Base-by-base conservation (phyloP, 306 rosid genomes). In the Albizia julibrissin region DNA sequence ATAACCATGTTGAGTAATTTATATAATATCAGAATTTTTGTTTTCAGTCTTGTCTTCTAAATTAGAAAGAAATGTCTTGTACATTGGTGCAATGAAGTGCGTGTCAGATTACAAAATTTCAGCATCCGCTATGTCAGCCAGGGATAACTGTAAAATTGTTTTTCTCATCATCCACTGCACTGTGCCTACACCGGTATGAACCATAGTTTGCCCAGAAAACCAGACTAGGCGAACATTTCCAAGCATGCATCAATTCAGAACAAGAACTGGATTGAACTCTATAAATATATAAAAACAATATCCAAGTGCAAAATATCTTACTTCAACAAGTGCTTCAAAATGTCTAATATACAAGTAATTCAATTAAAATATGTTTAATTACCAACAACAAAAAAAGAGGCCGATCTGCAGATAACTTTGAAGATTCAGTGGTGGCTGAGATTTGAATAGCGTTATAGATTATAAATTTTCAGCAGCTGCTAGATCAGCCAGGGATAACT, bases 401-500 rank as follows among this genome's bases (percentile, higher is more conserved):
- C 67, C 2, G 3, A 26, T 61, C 18, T 11, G 34, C 18, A 12
- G 18, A 11, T 12, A 26, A 61, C 67, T 12, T 2, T 61, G 5
- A 12, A 26, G 34, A 61, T 61, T 61, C 67, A 26, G 8, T 59
- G 31, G 31, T 3, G 66, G 16, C 6, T 59, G 10, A 22, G 2
- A 59, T 22, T 24, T 10, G 12, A 24, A 22, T 24, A 9, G 10
- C 11, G 29, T 0, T 1, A 27, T 24, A 22, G 8, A 33, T 74
- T 65, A 91, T 82, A 88, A 71, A 72, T 22, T 49, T 59, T 91
- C 98, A 94, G 88, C 97, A 94, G 66, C 89, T 47, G 74, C 68
- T 77, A 4, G 0, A 70, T 58, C 96, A 89, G 97, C 78, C 97
- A 94, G 98, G 98, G 97, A 94, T 94, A 92, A 94, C 98, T 94